These are phyloP conservation scores for Helicostylum pulchrum DNA, from an alignment of 192 early-diverging fungal genomes.

Conservation along the genomic window DNA sequence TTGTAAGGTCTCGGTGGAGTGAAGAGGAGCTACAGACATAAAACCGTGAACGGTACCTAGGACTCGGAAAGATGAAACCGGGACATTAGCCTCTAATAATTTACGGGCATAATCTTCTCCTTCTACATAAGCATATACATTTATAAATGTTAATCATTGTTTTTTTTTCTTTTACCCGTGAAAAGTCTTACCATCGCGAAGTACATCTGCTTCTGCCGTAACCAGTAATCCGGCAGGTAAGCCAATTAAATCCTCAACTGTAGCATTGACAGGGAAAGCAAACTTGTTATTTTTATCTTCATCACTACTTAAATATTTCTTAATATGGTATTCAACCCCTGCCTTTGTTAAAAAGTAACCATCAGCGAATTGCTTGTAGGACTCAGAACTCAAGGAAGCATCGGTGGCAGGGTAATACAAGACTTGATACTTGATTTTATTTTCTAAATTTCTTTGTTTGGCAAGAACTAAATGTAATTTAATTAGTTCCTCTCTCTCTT, in stretches of 20 bases:
- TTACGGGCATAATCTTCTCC: conserved; percentile 21
- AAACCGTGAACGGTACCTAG: conserved; percentile 25
- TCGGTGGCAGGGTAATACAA: conserved; percentile 18
- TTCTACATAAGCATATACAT: background rate
- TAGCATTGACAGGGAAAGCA: conserved; percentile 1
- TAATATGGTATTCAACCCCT: conserved; percentile 10
- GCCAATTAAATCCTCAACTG: conserved; percentile 2
- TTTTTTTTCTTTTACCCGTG: too few relatives aligned
- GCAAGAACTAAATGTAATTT: conserved; percentile 1
- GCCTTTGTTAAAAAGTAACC: conserved; percentile 2
- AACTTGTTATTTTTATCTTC: background rate
- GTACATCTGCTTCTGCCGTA: conserved; percentile 25
- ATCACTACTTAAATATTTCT: conserved; percentile 8
- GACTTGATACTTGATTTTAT: conserved; percentile 1
- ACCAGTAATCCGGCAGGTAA: conserved; percentile 16
- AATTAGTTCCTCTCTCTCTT: background rate
- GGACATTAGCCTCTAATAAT: conserved; percentile 18
- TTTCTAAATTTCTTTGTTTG: conserved; percentile 1
- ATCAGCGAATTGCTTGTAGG: conserved; percentile 1
- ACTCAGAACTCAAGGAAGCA: conserved; percentile 3
- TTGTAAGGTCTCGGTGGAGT: background rate
- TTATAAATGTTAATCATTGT: too few relatives aligned
- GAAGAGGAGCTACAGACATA: background rate
- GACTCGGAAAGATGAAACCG: conserved; percentile 24
- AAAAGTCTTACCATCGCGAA: conserved; percentile 8